A percentile compares a stretch with the other conserved stretches of the same genome.
Evolutionary conservation across 2,329 filamentous ascomycete species (phyloP).

Genomic region (Penicillium sp.): DNA sequence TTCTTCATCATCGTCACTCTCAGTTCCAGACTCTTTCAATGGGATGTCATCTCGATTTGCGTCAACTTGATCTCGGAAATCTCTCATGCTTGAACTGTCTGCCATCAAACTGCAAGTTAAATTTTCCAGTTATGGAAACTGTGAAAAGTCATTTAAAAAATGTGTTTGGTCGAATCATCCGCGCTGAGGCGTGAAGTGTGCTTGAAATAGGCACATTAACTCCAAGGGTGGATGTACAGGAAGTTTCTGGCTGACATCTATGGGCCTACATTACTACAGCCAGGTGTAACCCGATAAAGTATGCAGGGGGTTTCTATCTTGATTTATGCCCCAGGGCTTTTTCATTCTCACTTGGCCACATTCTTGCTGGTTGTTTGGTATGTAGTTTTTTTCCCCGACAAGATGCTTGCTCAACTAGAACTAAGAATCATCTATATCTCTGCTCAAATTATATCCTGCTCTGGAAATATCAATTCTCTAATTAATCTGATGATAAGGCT

Average conservation of each 20-base stretch:
- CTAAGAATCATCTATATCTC: neutral
- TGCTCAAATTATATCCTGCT: neutral
- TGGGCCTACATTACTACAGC: neutral
- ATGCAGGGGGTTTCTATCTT: constrained; percentile 6
- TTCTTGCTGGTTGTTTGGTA: neutral
- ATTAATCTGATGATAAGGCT: neutral
- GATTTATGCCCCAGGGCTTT: neutral
- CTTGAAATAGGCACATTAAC: neutral
- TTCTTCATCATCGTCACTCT: constrained; percentile 17
- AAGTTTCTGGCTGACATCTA: neutral
- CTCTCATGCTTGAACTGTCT: constrained; percentile 6
- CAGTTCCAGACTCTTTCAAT: constrained; percentile 14
- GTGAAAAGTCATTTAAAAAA: neutral
- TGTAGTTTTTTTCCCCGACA: neutral
- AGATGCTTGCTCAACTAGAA: neutral
- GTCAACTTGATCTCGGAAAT: constrained; percentile 7
- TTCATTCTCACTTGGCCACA: neutral
- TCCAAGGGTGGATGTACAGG: neutral
- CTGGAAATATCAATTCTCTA: too few species aligned
- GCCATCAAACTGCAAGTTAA: constrained; percentile 11
- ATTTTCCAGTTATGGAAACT: neutral
- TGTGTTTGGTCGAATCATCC: constrained; percentile 1
- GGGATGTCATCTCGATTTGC: constrained; percentile 21
- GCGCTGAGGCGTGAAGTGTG: neutral
- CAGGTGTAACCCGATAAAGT: neutral